Conservation (phyloP, 78 protist genomes). For the slime mould (Dictyostelium discoideum) region dicty_2.7 NC_007090.3:472001-472500, state of each 20-base stretch:
- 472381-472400: conserved; percentile 77
- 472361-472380: conserved; percentile 69
- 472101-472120: background rate
- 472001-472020: too few species aligned
- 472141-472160: background rate
- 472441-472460: too few species aligned
- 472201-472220: background rate
- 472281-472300: background rate
- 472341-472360: conserved; percentile 3
- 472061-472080: background rate
- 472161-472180: background rate
- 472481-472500: background rate
- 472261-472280: background rate
- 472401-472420: conserved; percentile 14
- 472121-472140: background rate
- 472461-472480: background rate
- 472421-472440: background rate
- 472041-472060: too few species aligned
- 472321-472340: conserved; percentile 17
- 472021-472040: too few species aligned
- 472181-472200: background rate
- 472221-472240: background rate
- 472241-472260: background rate
- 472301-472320: background rate
- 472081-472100: background rate